Conservation (phyloP, 805 yeast genomes). For the Metschnikowia kofuensis region DNA sequence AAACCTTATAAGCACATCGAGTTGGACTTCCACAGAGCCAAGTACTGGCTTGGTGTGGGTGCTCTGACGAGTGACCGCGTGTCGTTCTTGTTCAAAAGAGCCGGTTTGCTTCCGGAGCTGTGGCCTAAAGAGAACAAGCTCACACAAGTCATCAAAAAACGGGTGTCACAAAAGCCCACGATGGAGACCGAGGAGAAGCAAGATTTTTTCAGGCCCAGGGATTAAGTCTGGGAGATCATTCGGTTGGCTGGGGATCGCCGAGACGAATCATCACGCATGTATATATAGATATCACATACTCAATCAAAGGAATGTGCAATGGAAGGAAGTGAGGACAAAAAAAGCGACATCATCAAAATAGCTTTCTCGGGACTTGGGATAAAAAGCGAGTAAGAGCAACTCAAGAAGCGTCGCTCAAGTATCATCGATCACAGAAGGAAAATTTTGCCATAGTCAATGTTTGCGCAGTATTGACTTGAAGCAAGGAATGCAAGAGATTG, state of each 20-base stretch:
- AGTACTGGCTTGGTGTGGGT: slow-evolving; percentile 97
- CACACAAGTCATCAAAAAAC: slow-evolving; percentile 26
- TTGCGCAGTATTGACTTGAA: no score
- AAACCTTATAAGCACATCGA: slow-evolving; percentile 73
- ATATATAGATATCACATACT: slow-evolving; percentile 5
- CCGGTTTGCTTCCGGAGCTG: slow-evolving; percentile 61
- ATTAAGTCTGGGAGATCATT: slow-evolving; percentile 1
- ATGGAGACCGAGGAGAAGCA: slow-evolving; percentile 32
- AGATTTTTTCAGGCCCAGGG: slow-evolving; percentile 33
- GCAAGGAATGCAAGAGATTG: background rate
- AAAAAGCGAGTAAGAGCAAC: no score
- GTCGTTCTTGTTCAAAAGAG: slow-evolving; percentile 69
- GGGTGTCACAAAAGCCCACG: slow-evolving; percentile 26
- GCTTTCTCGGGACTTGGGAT: no score
- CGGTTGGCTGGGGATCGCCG: slow-evolving; percentile 1
- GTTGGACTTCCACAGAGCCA: slow-evolving; percentile 83
- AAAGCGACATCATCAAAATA: no score
- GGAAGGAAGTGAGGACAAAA: no score
- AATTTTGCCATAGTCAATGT: no score
- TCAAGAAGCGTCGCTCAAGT: no score
- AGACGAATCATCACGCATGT: slow-evolving; percentile 3
- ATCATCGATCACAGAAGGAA: no score
- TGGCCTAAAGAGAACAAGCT: slow-evolving; percentile 54
- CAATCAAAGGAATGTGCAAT: background rate
- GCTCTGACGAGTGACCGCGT: slow-evolving; percentile 91